Evolutionary conservation across 257 asterid species (phyloP).

Genomic region (Vinca minor): DNA sequence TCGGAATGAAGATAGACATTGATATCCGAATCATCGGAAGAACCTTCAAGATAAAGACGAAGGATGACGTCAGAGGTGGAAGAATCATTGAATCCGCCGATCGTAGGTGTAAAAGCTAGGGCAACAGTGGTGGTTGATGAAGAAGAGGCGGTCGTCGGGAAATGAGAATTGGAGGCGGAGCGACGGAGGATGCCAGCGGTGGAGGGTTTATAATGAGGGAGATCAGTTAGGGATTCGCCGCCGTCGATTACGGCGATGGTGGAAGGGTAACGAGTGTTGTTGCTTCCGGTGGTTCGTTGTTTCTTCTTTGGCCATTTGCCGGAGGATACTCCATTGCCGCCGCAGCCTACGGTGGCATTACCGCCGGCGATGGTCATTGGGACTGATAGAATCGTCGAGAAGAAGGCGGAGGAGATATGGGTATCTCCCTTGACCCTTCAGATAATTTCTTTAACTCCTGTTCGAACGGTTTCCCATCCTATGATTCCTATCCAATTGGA

Average conservation of each 20-base stretch:
- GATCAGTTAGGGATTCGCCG: constrained; percentile 36
- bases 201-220: constrained; percentile 29
- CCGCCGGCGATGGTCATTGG: constrained; percentile 4
- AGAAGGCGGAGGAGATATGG: not conserved
- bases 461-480: no score
- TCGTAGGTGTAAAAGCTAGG: constrained; percentile 23
- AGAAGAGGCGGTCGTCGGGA: no score
- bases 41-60: no score
- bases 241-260: constrained; percentile 25
- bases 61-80: constrained; percentile 59
- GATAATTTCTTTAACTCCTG: no score
- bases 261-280: constrained; percentile 32
- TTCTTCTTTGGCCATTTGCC: constrained; percentile 41
- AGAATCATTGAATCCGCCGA: constrained; percentile 44
- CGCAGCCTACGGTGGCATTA: no score
- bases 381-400: not conserved
- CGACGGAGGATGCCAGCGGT: constrained; percentile 37
- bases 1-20: constrained; percentile 59
- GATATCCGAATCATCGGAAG: constrained; percentile 33
- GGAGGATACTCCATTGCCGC: no score
- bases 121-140: constrained; percentile 9
- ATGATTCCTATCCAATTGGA: no score
- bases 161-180: constrained; percentile 28
- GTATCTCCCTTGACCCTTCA: no score
- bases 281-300: constrained; percentile 49